Conservation (phyloP, 2,329 filamentous ascomycete genomes). For the Xylariales sp. region DNA sequence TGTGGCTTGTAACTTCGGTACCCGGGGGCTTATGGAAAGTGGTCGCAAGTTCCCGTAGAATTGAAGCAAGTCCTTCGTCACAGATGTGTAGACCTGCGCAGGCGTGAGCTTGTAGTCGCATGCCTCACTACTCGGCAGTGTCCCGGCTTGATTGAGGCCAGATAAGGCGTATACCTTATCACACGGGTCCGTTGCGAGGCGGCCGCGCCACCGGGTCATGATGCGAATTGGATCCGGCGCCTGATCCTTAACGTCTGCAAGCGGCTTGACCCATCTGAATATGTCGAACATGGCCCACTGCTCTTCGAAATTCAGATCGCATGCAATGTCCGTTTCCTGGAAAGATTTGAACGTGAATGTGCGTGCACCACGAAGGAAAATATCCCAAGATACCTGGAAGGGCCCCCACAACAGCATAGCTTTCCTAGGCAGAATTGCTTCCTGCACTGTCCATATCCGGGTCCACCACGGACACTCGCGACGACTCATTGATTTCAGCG, state of each 20-base stretch:
- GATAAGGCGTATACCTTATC: constrained; percentile 3
- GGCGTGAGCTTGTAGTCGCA: constrained; percentile 1
- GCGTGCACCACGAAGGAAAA: neutral
- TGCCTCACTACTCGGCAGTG: neutral
- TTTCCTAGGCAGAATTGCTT: neutral
- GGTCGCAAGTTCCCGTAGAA: neutral
- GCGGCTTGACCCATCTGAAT: neutral
- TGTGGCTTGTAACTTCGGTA: neutral
- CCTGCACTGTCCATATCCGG: constrained; percentile 3
- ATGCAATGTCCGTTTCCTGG: neutral
- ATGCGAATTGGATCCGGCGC: neutral
- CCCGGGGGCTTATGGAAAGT: neutral
- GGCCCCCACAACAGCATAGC: constrained; percentile 1
- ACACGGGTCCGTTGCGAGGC: neutral
- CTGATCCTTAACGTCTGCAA: neutral
- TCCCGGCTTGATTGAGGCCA: neutral
- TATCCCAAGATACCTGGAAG: neutral
- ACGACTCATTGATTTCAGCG: neutral
- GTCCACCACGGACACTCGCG: neutral
- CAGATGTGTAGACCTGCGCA: neutral
- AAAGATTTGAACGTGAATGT: neutral
- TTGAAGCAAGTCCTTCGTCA: neutral
- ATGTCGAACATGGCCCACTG: constrained; percentile 3
- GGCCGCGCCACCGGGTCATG: neutral
- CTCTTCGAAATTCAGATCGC: neutral